Base-by-base conservation (phyloP, 2,329 filamentous ascomycete species). In the Furcasterigmium sp. region DNA sequence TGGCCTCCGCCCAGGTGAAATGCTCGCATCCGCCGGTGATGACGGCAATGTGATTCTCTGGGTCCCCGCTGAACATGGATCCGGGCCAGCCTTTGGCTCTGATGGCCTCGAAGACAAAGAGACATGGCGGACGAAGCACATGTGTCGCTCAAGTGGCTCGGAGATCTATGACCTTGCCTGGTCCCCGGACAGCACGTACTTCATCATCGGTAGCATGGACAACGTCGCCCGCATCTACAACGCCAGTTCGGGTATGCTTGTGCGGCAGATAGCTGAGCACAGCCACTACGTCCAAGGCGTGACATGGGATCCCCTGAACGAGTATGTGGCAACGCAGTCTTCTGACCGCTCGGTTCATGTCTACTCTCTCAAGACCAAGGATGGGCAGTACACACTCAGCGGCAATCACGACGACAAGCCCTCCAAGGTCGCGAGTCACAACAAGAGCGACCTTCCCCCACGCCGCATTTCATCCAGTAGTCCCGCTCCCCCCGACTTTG, bases 191-290 rank as follows among this genome's bases (percentile, higher is more conserved):
- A 90, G 87, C 30, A 73, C 84, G 30, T 93, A 94, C 69, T 95
- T 98, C 70, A 96, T 98, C 56, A 96, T 94, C 19, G 93, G 93
- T 30, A 97, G 93, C 68, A 97, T 98, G 91, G 93, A 98, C 69
- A 98, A 98, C 62, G 85, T 97, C 61, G 91, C 93, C 46, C 81
- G 91, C 46, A 97, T 98, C 55, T 97, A 96, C 73, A 96, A 95
- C 65, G 87, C 91, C 44, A 85, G 87, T 51, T 93, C 87, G 56
- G 91, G 88, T 91, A 72, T 51, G 76, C 63, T 91, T 51, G 85
- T 96, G 46, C 85, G 91, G 47, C 91, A 96, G 63, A 95, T 97
- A 51, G 91, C 91, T 41, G 91, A 97, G 63, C 91, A 97, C 67
- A 95, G 89, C 57, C 93, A 98, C 64, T 98, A 96, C 62, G 93